Percentiles rank a stretch among this genome's conserved stretches.
Conservation (phyloP, 768 basidiomycete genomes). For the Macrolepiota fuliginosa region DNA sequence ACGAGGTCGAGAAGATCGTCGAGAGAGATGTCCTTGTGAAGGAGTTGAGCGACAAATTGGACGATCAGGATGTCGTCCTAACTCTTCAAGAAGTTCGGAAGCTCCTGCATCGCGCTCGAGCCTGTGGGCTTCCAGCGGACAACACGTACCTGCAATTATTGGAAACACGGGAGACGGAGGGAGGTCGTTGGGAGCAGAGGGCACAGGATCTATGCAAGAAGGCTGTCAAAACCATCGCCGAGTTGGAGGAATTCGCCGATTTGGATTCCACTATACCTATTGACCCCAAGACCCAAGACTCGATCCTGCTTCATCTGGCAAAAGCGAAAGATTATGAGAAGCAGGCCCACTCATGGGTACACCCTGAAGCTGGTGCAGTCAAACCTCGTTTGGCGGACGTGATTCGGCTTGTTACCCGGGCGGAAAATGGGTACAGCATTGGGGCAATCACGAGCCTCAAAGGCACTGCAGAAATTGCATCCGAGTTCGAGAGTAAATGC, state of each 20-base stretch:
- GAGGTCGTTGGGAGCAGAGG: conserved; percentile 74
- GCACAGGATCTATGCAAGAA: conserved; percentile 66
- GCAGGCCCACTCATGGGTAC: conserved; percentile 70
- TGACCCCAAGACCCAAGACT: conserved; percentile 61
- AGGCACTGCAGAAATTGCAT: conserved; percentile 71
- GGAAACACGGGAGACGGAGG: conserved; percentile 60
- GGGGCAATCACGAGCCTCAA: conserved; percentile 63
- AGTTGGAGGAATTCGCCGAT: conserved; percentile 70
- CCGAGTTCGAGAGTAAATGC: conserved; percentile 73
- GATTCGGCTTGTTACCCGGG: conserved; percentile 61
- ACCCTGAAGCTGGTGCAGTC: conserved; percentile 48
- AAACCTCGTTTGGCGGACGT: conserved; percentile 71
- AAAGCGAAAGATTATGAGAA: conserved; percentile 81
- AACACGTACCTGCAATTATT: conserved; percentile 66
- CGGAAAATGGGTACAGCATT: conserved; percentile 78
- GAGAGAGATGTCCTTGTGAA: conserved; percentile 73
- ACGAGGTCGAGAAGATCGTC: conserved; percentile 77
- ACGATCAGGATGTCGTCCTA: conserved; percentile 54
- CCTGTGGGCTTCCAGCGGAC: conserved; percentile 61
- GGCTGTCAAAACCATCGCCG: conserved; percentile 70
- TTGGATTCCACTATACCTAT: conserved; percentile 68
- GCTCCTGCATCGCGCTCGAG: conserved; percentile 66
- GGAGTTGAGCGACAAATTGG: conserved; percentile 73
- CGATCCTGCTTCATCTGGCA: conserved; percentile 58
- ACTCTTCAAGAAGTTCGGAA: conserved; percentile 78